These are phyloP conservation scores for Gnetum montanum DNA, from an alignment of 75 land plant species.

Conservation along the genomic window DNA sequence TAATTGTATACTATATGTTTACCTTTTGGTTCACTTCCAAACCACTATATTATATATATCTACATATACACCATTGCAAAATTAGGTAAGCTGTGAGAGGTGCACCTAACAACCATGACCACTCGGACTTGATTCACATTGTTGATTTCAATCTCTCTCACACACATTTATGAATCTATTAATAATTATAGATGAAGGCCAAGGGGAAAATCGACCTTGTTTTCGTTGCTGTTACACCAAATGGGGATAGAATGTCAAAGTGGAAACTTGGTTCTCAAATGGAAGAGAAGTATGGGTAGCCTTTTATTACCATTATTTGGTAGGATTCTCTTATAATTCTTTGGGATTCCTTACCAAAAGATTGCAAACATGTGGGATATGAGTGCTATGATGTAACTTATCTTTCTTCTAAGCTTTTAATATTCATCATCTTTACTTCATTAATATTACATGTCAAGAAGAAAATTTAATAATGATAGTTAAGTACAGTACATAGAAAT, in stretches of 20 bases:
- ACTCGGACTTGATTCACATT: too few relatives aligned
- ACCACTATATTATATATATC: too few relatives aligned
- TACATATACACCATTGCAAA: too few relatives aligned
- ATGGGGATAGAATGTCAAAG: slow-evolving; percentile 16
- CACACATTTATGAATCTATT: slow-evolving; percentile 1
- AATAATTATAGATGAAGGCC: slow-evolving; percentile 22
- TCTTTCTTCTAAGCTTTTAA: too few relatives aligned
- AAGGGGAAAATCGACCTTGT: slow-evolving; percentile 16
- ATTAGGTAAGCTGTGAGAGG: too few relatives aligned
- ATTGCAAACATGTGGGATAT: slow-evolving; percentile 39
- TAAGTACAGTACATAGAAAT: too few relatives aligned
- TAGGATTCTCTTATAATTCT: slow-evolving; percentile 26
- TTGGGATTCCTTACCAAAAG: slow-evolving; percentile 30
- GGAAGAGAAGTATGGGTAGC: slow-evolving; percentile 45
- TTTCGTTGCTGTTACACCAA: slow-evolving; percentile 14
- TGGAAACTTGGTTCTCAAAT: slow-evolving; percentile 35
- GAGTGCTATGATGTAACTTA: slow-evolving; percentile 27
- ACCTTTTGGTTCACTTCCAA: too few relatives aligned
- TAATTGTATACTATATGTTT: too few relatives aligned
- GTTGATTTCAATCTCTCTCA: not conserved
- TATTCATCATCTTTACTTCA: not conserved
- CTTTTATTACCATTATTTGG: slow-evolving; percentile 32
- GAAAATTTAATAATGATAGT: too few relatives aligned
- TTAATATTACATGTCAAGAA: not conserved
- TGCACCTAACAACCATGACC: too few relatives aligned